Evolutionary conservation across 208 protist genomes (phyloP), one percentile per base, ranked within the genome.

Genomic region (Wallacemonas sp.): DNA sequence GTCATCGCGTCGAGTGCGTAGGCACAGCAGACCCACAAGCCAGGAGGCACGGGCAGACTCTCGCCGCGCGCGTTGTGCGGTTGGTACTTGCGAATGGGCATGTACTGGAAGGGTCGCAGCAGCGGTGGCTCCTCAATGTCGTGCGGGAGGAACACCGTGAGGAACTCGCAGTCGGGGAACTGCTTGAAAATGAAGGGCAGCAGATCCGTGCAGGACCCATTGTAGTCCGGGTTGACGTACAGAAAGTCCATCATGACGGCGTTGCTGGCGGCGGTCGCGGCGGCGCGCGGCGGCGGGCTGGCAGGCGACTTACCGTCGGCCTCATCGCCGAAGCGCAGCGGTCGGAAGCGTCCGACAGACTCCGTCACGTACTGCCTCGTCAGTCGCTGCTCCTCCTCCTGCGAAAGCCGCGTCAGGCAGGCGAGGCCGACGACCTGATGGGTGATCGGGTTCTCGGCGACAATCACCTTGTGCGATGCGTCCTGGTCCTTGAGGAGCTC

Each of bases 401-500:
- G 28, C 2, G 29, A 38, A 25, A 91, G 57, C 22, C 75, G 79
- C 18, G 79, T 79, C 22, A 94, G 59, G 59, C 92, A 96, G 50
- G 85, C 84, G 22, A 97, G 70, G 16, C 88, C 90, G 46, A 94
- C 87, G 38, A 95, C 77, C 2, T 72, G 74, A 49, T 93, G 86
- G 10, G 85, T 95, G 29, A 70, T 33, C 18, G 78, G 57, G 66
- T 95, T 84, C 67, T 97, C 89, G 1, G 92, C 92, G 20, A 94
- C 75, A 39, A 91, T 32, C 12, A 96, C 89, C 57, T 93, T 93
- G 64, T 95, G 73, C 41, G 69, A 57, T 18, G 25, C 57, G 57
- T 96, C 81, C 73, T 97, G 92, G 46, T 91, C 70, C 72, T 95
- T 89, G 20, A 97, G 72, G 16, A 90, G 63, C 75, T 97, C 92